These are phyloP conservation scores for Sphaerobolus stellatus DNA, from an alignment of 1,284 basidiomycete genomes.

Conservation along the genomic window DNA sequence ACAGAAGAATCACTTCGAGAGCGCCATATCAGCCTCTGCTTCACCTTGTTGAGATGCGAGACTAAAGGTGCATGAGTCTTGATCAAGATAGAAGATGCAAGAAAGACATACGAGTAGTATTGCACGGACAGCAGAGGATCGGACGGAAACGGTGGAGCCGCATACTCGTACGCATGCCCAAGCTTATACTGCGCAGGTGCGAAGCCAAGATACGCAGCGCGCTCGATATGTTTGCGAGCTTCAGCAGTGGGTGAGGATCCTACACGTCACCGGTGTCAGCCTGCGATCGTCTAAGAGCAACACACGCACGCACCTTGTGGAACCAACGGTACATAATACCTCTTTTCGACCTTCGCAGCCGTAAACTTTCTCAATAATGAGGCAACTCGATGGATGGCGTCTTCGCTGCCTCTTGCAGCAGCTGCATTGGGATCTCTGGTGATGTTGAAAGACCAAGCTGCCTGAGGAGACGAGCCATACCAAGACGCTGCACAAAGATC, in stretches of 20 bases:
- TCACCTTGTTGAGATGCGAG: conserved; percentile 84
- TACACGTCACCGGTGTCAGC: too few relatives aligned
- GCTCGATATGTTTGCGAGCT: conserved; percentile 66
- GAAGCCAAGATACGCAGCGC: conserved; percentile 84
- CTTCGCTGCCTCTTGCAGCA: conserved; percentile 77
- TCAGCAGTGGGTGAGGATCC: conserved; percentile 45
- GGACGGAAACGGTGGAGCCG: conserved; percentile 81
- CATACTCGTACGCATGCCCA: conserved; percentile 91
- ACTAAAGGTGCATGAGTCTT: too few relatives aligned
- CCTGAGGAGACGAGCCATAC: conserved; percentile 87
- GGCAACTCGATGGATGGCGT: conserved; percentile 74
- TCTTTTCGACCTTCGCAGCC: too few relatives aligned
- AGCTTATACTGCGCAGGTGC: conserved; percentile 91
- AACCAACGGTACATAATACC: too few relatives aligned
- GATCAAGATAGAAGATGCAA: too few relatives aligned
- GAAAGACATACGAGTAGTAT: conserved; percentile 87
- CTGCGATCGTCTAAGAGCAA: too few relatives aligned
- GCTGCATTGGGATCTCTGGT: conserved; percentile 59
- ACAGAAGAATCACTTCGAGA: conserved; percentile 94
- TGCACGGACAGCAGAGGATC: conserved; percentile 90
- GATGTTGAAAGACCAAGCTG: conserved; percentile 71
- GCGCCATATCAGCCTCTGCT: conserved; percentile 92
- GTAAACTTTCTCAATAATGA: too few relatives aligned
- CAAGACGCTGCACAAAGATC: too few relatives aligned
- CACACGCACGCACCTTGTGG: too few relatives aligned